Evolutionary conservation across 768 basidiomycete species (phyloP), one percentile per base, ranked within the genome.

Genomic region (Kwoniella europaea): DNA sequence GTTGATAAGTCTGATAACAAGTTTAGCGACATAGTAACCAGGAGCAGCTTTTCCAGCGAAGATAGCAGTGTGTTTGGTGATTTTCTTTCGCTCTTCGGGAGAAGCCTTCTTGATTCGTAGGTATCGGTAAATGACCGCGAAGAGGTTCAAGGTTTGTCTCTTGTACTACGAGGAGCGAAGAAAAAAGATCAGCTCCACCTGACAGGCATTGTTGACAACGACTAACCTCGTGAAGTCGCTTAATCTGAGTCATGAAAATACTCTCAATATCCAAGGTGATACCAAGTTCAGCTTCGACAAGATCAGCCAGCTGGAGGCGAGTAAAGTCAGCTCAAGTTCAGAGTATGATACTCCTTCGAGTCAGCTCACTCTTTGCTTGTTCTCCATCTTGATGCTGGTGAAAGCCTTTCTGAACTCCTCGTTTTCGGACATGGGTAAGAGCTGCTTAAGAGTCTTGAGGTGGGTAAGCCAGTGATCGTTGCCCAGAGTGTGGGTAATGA

Each of bases 41-140:
- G 96, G 96, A 0, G 96, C 96, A 64, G 96, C 94, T 83, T 98
- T 98, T 73, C 97, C 96, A 42, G 93, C 96, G 74, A 99, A 98
- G 87, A 99, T 92, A n/a, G 93, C 91, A 20, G 78, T 79, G 63
- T 78, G 85, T 54, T 89, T 91, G 75, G 88, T 89, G 74, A 91
- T 88, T 82, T 91, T 92, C 86, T 91, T 91, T 78, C 91, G 88
- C 82, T 97, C 90, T 35, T 84, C 90, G 0, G 91, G 88, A 2
- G 87, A 86, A 89, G 96, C 89, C 42, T 83, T 86, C 86, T 98
- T 98, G 84, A 97, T 83, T 10, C 84, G 85, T 61, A 94, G 85
- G 85, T 96, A 97, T 59, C 93, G 88, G 90, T 94, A 81, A 66
- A 84, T 56, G 59, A 78, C 72, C 10, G 70, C 75, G 61, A 98